Conservation (phyloP, 2,329 filamentous ascomycete genomes). For the Aureobasidium sp. region DNA sequence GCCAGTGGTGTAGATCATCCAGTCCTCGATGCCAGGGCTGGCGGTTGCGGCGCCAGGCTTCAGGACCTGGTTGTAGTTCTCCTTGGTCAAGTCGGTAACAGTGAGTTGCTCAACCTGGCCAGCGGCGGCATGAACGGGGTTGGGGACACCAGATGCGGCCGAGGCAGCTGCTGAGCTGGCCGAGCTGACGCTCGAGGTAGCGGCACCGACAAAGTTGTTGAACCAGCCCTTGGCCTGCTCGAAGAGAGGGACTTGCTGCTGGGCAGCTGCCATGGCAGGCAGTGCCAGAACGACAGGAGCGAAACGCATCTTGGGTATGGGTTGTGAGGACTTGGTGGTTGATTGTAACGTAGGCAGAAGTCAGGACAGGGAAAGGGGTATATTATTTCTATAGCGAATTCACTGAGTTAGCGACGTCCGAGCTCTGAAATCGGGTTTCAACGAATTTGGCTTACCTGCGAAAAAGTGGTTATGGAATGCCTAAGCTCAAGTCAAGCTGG, state of each 20-base stretch:
- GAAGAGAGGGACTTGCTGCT: conserved; percentile 55
- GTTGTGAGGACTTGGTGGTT: background rate
- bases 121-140: conserved; percentile 41
- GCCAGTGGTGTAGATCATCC: conserved; percentile 68
- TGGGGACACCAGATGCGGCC: conserved; percentile 33
- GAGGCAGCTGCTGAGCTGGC: conserved; percentile 31
- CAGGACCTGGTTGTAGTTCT: conserved; percentile 65
- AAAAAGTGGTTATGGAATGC: background rate
- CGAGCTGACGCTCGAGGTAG: conserved; percentile 45
- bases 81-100: conserved; percentile 54
- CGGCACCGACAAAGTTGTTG: conserved; percentile 47
- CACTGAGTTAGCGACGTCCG: background rate
- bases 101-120: conserved; percentile 42
- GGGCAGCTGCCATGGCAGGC: conserved; percentile 44
- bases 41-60: conserved; percentile 53
- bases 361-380: background rate
- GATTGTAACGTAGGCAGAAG: background rate
- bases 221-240: conserved; percentile 52
- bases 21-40: conserved; percentile 59
- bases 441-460: conserved; percentile 5
- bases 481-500: background rate
- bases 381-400: background rate
- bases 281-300: conserved; percentile 45
- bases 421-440: background rate
- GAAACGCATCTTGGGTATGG: conserved; percentile 43